phyloP scores from a whole-genome alignment of 352 stramenopile genomes.

The Globisporangium rhizosaccharum region DNA sequence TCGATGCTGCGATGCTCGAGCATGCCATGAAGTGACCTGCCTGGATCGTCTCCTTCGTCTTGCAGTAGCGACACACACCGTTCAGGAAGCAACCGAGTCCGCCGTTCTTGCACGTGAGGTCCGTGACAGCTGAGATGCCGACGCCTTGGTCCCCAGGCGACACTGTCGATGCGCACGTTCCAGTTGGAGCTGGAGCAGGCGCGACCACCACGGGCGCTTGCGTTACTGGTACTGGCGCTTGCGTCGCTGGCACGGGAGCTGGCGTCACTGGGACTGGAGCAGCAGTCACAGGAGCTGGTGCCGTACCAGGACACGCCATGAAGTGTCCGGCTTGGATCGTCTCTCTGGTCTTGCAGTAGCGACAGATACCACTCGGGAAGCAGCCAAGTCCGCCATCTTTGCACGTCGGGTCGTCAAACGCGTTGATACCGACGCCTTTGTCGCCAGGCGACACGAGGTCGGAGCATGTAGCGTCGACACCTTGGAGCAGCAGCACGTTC shows the following conservation, averaged over 20 bases:
- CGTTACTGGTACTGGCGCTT: background rate
- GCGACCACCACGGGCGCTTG: background rate
- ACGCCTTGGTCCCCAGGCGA: slow-evolving; percentile 1
- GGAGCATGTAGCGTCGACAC: slow-evolving; percentile 1
- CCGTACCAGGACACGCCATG: slow-evolving; percentile 1
- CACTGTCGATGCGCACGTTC: background rate
- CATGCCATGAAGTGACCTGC: slow-evolving; percentile 10
- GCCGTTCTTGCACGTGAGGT: slow-evolving; percentile 7
- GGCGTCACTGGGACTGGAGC: background rate
- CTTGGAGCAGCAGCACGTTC: background rate
- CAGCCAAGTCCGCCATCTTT: slow-evolving; percentile 18
- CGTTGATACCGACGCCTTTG: slow-evolving; percentile 8
- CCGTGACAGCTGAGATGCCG: slow-evolving; percentile 7
- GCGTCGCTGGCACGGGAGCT: background rate
- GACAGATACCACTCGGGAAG: slow-evolving; percentile 10
- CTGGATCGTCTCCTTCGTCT: slow-evolving; percentile 7
- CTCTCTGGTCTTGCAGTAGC: slow-evolving; percentile 19
- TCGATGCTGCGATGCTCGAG: background rate
- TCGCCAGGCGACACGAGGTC: slow-evolving; percentile 5
- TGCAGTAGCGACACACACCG: slow-evolving; percentile 5
- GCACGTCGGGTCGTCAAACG: slow-evolving; percentile 11
- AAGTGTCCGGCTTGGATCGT: slow-evolving; percentile 16
- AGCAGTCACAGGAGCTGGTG: background rate
- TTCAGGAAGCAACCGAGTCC: slow-evolving; percentile 14
- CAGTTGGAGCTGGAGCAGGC: background rate